These are phyloP conservation scores for cucumber (Cucumis sativus) DNA, from an alignment of 306 rosid species.

Conservation along the genomic window Cucumber_9930_V3 NC_026656.2:23477001-23477500, in stretches of 20 bases:
- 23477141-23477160: slow-evolving; percentile 95
- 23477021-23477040: background rate
- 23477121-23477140: slow-evolving; percentile 70
- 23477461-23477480: slow-evolving; percentile 61
- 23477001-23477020: slow-evolving; percentile 58
- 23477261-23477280: slow-evolving; percentile 13
- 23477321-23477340: slow-evolving; percentile 51
- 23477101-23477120: slow-evolving; percentile 19
- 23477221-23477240: background rate
- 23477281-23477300: slow-evolving; percentile 76
- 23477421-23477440: slow-evolving; percentile 98
- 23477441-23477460: slow-evolving; percentile 96
- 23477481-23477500: slow-evolving; percentile 8
- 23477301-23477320: slow-evolving; percentile 80
- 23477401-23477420: slow-evolving; percentile 80
- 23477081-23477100: slow-evolving; percentile 3
- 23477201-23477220: slow-evolving; percentile 12
- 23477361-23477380: slow-evolving; percentile 1
- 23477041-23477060: background rate
- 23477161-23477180: slow-evolving; percentile 79
- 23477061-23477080: background rate
- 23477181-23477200: slow-evolving; percentile 91
- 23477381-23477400: slow-evolving; percentile 14
- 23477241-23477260: slow-evolving; percentile 8
- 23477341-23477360: slow-evolving; percentile 5